Percentiles rank a stretch among this genome's conserved stretches.
phyloP scores from a whole-genome alignment of 257 asterid genomes.

The Anisodus tanguticus region DNA sequence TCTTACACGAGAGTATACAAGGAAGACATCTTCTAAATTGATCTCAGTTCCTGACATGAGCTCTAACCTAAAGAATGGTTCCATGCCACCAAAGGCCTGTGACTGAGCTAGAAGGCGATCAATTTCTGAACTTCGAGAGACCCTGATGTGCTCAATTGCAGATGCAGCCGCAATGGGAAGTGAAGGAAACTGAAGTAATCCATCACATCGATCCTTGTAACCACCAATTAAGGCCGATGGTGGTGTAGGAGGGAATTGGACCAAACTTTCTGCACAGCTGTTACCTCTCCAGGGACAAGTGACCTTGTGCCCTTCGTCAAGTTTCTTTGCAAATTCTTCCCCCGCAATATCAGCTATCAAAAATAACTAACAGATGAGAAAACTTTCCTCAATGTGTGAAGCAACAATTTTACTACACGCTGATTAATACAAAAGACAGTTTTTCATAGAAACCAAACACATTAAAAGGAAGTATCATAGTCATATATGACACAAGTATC shows the following conservation, averaged over 20 bases:
- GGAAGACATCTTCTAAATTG: constrained; percentile 70
- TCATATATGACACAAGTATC: constrained; percentile 4
- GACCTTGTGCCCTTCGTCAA: constrained; percentile 79
- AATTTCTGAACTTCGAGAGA: constrained; percentile 76
- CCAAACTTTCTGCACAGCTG: constrained; percentile 94
- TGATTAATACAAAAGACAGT: neutral
- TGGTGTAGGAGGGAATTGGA: constrained; percentile 99
- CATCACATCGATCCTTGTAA: constrained; percentile 96
- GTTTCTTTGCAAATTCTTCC: constrained; percentile 74
- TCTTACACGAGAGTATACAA: constrained; percentile 81
- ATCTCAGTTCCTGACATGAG: constrained; percentile 60
- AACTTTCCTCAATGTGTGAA: constrained; percentile 23
- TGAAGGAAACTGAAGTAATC: constrained; percentile 89
- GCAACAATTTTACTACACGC: constrained; percentile 30
- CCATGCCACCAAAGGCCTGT: constrained; percentile 62
- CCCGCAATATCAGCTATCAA: constrained; percentile 71
- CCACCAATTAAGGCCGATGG: constrained; percentile 98
- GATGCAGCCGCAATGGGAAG: constrained; percentile 84
- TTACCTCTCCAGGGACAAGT: constrained; percentile 95
- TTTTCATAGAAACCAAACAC: constrained; percentile 15
- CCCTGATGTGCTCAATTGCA: constrained; percentile 78
- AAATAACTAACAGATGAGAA: constrained; percentile 41
- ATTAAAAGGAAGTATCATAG: neutral
- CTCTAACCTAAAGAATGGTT: constrained; percentile 75
- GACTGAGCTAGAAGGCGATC: constrained; percentile 83